A percentile compares a stretch with the other conserved stretches of the same genome.
These are phyloP conservation scores for Colletotrichum lupini DNA, from an alignment of 2,329 filamentous ascomycete species.

Conservation along the genomic window DNA sequence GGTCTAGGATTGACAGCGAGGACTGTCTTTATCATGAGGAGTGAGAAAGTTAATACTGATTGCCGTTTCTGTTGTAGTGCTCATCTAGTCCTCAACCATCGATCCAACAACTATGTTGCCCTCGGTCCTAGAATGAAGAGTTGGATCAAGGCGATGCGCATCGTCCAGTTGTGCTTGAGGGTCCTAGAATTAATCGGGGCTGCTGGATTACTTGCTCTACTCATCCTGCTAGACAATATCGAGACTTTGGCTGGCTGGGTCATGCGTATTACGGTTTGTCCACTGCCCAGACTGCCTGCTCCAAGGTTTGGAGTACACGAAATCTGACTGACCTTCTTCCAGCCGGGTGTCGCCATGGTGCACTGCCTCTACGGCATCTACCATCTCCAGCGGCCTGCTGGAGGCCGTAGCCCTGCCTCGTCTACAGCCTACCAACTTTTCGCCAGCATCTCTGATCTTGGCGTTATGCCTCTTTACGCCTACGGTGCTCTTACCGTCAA, in stretches of 20 bases:
- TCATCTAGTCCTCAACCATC: slow-evolving; percentile 73
- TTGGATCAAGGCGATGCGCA: slow-evolving; percentile 76
- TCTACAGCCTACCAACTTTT: slow-evolving; percentile 93
- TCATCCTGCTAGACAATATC: slow-evolving; percentile 80
- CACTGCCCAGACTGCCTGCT: neutral
- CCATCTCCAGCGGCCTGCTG: slow-evolving; percentile 78
- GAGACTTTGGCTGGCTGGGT: slow-evolving; percentile 77
- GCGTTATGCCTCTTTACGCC: slow-evolving; percentile 64
- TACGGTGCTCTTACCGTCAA: slow-evolving; percentile 62
- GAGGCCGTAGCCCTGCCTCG: slow-evolving; percentile 79
- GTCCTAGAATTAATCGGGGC: slow-evolving; percentile 75
- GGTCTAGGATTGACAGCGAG: neutral
- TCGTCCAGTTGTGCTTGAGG: slow-evolving; percentile 76
- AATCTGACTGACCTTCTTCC: slow-evolving; percentile 37
- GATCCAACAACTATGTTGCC: slow-evolving; percentile 68
- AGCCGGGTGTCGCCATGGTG: slow-evolving; percentile 81
- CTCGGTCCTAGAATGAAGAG: slow-evolving; percentile 78
- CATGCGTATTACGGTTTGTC: slow-evolving; percentile 78
- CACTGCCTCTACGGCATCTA: slow-evolving; percentile 83
- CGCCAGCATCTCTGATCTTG: slow-evolving; percentile 76
- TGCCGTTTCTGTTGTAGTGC: slow-evolving; percentile 51
- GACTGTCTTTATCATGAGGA: too few relatives aligned
- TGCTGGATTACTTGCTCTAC: slow-evolving; percentile 77
- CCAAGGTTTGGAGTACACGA: neutral
- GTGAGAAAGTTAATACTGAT: neutral